Percentiles rank a stretch among this genome's conserved stretches.
These are phyloP conservation scores for Colletotrichum echinochloae DNA, from an alignment of 2,329 filamentous ascomycete genomes.

Conservation along the genomic window DNA sequence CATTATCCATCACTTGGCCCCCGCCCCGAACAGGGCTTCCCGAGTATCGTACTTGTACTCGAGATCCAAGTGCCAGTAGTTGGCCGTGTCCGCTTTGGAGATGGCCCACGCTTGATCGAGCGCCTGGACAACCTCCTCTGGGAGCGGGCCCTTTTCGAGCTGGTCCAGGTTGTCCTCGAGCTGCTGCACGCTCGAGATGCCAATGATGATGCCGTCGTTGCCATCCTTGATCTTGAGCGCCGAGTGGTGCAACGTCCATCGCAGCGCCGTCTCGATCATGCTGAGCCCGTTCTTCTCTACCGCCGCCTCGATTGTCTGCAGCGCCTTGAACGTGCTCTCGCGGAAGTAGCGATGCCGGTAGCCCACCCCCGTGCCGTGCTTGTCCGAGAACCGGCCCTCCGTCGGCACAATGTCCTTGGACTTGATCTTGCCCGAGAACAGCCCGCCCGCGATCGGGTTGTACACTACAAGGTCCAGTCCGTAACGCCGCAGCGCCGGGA, in stretches of 20 bases:
- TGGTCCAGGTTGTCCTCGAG: slow-evolving; percentile 68
- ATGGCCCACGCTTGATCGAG: slow-evolving; percentile 83
- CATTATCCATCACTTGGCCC: slow-evolving; percentile 49
- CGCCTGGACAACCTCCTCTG: slow-evolving; percentile 78
- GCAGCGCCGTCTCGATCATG: slow-evolving; percentile 78
- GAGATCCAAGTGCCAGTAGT: slow-evolving; percentile 71
- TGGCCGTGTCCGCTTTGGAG: slow-evolving; percentile 67
- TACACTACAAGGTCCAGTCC: slow-evolving; percentile 84
- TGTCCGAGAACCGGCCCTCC: slow-evolving; percentile 78
- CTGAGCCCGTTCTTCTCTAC: slow-evolving; percentile 75
- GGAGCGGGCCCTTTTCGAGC: slow-evolving; percentile 77
- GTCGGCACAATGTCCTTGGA: slow-evolving; percentile 69
- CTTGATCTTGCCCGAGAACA: slow-evolving; percentile 86
- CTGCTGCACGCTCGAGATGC: slow-evolving; percentile 68
- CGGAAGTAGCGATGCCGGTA: slow-evolving; percentile 81
- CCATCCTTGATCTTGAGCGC: slow-evolving; percentile 63
- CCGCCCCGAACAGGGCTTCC: slow-evolving; percentile 66
- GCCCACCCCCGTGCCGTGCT: slow-evolving; percentile 58
- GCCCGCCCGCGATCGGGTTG: slow-evolving; percentile 84
- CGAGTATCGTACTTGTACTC: slow-evolving; percentile 75
- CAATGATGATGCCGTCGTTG: slow-evolving; percentile 71
- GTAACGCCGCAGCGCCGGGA: slow-evolving; percentile 79
- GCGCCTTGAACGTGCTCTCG: slow-evolving; percentile 71
- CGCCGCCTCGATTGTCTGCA: slow-evolving; percentile 75
- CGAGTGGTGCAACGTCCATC: slow-evolving; percentile 81